These are phyloP conservation scores for Claviceps sp. DNA, from an alignment of 2,329 filamentous ascomycete genomes.

Conservation along the genomic window DNA sequence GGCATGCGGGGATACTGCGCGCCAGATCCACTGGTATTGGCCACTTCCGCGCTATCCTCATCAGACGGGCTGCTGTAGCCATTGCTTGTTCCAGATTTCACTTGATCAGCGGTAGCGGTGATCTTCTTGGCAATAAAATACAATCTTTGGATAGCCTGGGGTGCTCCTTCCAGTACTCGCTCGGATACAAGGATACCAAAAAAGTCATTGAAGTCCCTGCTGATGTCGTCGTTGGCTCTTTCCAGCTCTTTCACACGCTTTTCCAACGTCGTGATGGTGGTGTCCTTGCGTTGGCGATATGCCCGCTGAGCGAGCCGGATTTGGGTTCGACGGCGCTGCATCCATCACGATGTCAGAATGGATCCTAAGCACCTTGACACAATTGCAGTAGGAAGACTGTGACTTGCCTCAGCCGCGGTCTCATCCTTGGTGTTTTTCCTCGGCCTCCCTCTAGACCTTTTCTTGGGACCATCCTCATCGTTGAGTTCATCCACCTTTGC, in stretches of 20 bases:
- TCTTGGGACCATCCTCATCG: constrained; percentile 33
- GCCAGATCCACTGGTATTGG: neutral
- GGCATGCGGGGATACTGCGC: neutral
- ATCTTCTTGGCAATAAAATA: constrained; percentile 45
- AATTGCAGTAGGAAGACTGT: neutral
- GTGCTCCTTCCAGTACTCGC: constrained; percentile 42
- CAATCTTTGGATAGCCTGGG: constrained; percentile 44
- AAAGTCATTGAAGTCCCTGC: constrained; percentile 53
- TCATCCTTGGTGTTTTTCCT: constrained; percentile 65
- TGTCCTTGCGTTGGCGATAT: constrained; percentile 75
- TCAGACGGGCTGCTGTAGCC: constrained; percentile 5
- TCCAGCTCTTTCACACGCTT: constrained; percentile 57
- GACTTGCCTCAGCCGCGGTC: constrained; percentile 63
- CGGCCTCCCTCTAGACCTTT: constrained; percentile 58
- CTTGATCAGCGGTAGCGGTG: constrained; percentile 33
- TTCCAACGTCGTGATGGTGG: constrained; percentile 60
- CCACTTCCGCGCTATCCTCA: neutral
- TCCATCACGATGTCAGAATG: neutral
- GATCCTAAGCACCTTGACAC: neutral
- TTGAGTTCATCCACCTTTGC: constrained; percentile 10
- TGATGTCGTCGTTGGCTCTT: constrained; percentile 59
- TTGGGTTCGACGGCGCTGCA: constrained; percentile 66
- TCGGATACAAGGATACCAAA: constrained; percentile 46
- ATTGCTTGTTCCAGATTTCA: constrained; percentile 20
- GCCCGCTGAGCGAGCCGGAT: constrained; percentile 77